Conservation (phyloP, 1,284 basidiomycete species). For the Pterulicium gracile region DNA sequence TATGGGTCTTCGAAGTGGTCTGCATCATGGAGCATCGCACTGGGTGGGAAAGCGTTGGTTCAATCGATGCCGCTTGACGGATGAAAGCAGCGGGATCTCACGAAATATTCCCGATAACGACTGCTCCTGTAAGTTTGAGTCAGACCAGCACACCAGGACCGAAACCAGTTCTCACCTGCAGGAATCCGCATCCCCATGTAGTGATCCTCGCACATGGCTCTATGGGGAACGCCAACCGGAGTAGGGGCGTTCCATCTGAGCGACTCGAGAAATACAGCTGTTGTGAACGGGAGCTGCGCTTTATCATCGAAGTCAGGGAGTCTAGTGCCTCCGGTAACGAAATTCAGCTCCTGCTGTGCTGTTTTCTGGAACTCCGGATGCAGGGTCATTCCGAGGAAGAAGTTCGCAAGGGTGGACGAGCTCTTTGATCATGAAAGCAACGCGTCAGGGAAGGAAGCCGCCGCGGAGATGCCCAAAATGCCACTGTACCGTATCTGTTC, state of each 20-base stretch:
- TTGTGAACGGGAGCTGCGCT: slow-evolving; percentile 25
- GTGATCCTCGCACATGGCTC: slow-evolving; percentile 1
- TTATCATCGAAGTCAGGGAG: slow-evolving; percentile 29
- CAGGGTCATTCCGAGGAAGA: slow-evolving; percentile 27
- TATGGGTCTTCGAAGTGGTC: slow-evolving; percentile 8
- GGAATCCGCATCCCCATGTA: slow-evolving; percentile 12
- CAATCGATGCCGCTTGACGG: not conserved
- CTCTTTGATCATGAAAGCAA: too few relatives aligned
- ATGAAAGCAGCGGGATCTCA: slow-evolving; percentile 1
- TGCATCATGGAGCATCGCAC: not conserved
- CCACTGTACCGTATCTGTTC: not conserved
- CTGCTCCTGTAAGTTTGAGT: not conserved
- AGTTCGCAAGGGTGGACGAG: slow-evolving; percentile 12
- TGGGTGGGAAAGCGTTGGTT: too few relatives aligned
- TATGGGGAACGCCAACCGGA: slow-evolving; percentile 13
- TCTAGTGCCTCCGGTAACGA: slow-evolving; percentile 23
- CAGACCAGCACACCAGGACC: not conserved
- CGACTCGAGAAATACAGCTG: slow-evolving; percentile 29
- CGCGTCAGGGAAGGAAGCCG: too few relatives aligned
- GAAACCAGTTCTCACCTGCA: slow-evolving; percentile 6
- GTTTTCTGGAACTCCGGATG: slow-evolving; percentile 26
- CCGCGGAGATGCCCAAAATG: too few relatives aligned
- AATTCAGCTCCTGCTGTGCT: slow-evolving; percentile 30
- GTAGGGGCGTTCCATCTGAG: slow-evolving; percentile 24
- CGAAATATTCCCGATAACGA: slow-evolving; percentile 11